Evolutionary conservation across 1,284 basidiomycete species (phyloP).

Genomic region (Apiotrichum domesticum): DNA sequence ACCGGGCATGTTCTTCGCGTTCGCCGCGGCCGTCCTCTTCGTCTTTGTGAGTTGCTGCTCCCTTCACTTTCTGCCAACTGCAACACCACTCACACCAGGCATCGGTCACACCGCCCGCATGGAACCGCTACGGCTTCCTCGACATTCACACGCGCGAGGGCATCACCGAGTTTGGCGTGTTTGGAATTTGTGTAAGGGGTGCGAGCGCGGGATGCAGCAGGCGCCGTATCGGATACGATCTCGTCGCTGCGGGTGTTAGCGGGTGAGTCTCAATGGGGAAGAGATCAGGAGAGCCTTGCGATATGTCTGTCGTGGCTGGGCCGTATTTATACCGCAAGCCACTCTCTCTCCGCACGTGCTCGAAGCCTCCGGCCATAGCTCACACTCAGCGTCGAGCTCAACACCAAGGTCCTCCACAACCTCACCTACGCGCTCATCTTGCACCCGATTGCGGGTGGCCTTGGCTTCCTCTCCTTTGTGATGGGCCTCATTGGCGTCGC

Average conservation of each 20-base stretch:
- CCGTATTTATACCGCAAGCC: too few species aligned
- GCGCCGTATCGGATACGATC: conserved; percentile 34
- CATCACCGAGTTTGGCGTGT: conserved; percentile 61
- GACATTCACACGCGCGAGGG: conserved; percentile 48
- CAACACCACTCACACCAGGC: conserved; percentile 53
- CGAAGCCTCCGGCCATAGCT: not conserved
- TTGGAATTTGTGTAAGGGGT: conserved; percentile 58
- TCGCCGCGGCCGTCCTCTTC: conserved; percentile 27
- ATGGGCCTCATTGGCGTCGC: conserved; percentile 62
- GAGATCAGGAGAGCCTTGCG: too few species aligned
- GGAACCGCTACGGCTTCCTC: conserved; percentile 65
- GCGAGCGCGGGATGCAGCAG: conserved; percentile 43
- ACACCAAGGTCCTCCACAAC: conserved; percentile 57
- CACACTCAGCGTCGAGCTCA: conserved; percentile 36
- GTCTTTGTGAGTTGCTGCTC: conserved; percentile 15
- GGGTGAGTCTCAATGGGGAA: conserved; percentile 16
- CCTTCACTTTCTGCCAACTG: conserved; percentile 44
- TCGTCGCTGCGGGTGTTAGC: conserved; percentile 22
- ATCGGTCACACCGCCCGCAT: conserved; percentile 59
- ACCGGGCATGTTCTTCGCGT: conserved; percentile 37
- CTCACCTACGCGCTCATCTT: conserved; percentile 67
- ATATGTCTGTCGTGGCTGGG: conserved; percentile 15
- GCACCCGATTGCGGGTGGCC: conserved; percentile 67
- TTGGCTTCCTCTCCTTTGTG: conserved; percentile 64
- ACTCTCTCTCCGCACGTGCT: too few species aligned